Base-by-base conservation (phyloP, 2,329 filamentous ascomycete species). In the Septoria petroselini region DNA sequence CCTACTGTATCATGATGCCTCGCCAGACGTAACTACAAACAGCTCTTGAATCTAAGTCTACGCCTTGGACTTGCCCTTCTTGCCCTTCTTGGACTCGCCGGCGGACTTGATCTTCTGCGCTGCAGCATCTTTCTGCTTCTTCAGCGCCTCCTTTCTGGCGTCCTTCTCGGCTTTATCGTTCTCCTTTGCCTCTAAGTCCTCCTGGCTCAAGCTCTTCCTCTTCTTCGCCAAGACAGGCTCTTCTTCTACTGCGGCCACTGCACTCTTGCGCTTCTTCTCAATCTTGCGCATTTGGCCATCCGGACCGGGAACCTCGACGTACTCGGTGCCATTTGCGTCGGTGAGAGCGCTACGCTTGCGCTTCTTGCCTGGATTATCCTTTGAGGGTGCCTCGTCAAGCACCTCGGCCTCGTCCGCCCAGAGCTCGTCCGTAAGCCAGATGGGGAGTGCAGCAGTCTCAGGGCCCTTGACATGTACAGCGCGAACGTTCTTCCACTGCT, bases 391-490 rank as follows among this genome's bases (percentile, higher is more conserved):
- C 57, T 79, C 73, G 4, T 76, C 72, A 35, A 93, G 74, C 5
- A 95, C 82, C 64, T 88, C 84, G 54, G 82, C 78, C 53, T 85
- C 81, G 58, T 93, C 87, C 12, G 85, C 71, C 90, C 93, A 98
- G 57, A 98, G 77, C 76, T 96, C 90, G 60, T 90, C 85, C 3
- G 91, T 87, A 66, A 95, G 74, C 88, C 90, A 98, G 66, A 98
- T 84, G n/a, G 93, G 93, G 64, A 98, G 77, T 7, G 91, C 86
- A 54, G 84, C 85, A 3, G 91, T 95, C 65, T 88, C 83, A 21
- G 88, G 85, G 2, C 89, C 88, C 78, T 97, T 98, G 76, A 98
- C 78, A 70, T 95, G 90, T 54, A 98, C 74, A 56, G 82, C 81
- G 70, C 85, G 84, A 57, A 97, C 79, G 68, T 91, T 93, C 64